Base-by-base conservation (phyloP, 352 stramenopile genomes). In the Hyaloperonospora arabidopsidis region DNA sequence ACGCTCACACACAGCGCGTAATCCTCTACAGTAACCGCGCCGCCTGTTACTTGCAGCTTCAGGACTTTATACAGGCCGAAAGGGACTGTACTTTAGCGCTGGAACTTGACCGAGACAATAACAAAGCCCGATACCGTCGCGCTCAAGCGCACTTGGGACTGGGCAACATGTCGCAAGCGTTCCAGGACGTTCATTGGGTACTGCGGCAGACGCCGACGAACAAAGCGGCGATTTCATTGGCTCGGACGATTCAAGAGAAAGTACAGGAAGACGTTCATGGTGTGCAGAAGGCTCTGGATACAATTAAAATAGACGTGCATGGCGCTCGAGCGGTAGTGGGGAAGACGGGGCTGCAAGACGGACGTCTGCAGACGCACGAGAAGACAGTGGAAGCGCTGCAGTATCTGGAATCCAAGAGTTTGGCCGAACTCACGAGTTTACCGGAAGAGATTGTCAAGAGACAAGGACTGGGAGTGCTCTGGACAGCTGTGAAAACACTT, bases 11-110 rank as follows among this genome's bases (percentile, higher is more conserved):
- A 21, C 77, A 91, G 63, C 66, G 71, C 19, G 67, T 81, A 38
- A 43, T 90, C 45, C 71, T 93, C 12, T 86, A 67, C 63, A 90
- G 70, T 64, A 93, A 93, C 58, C 80, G 82, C 54, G 80, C 83
- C 8, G 74, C 77, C 21, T 91, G 79, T 57, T 54, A 74, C 35
- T 59, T 93, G 35, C 80, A 90, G 59, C 66, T 91, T 17, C 41
- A 79, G 25, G 62, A 86, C 44, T 89, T 86, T 39, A 62, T 68
- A 12, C 55, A 45, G 19, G 81, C 81, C 2, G 58, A 71, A 13
- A 67, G 59, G 13, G 76, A 89, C 57, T 90, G 81, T 61, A 74
- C 69, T 5, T 45, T 52, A 17, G 81, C 72, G 36, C 63, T 93
- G 25, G 56, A 48, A 2, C 46, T 67, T 14, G 76, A 86, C 2